Base-by-base conservation (phyloP, 805 yeast genomes). In the Ascoidea rubescens region DNA sequence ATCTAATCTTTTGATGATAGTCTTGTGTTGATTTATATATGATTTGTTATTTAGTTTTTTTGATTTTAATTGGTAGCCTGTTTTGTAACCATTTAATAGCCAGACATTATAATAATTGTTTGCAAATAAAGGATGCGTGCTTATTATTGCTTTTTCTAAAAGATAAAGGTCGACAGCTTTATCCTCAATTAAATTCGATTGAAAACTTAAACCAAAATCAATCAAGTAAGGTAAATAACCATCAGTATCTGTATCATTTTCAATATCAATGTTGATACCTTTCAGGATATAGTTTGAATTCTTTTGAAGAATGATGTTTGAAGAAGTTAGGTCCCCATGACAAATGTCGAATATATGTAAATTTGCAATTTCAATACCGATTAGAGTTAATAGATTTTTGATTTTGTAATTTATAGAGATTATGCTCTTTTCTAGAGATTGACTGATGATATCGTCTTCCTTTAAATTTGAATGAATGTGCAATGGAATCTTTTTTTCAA, bases 151-250 rank as follows among this genome's bases (percentile, higher is more conserved):
- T 60, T 98, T 72, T 66, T 93, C 99, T 55, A 93, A 67, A 8
- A 93, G 98, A 60, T 93, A 93, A 54, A 93, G 66, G 65, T 93
- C 99, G n/a, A 93, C 99, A 3, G 98, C 98, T 65, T 87, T 89
- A 61, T 91, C 98, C 60, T 93, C 99, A 0, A 85, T 76, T 55
- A 88, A 64, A 1, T 75, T 73, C 0, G 95, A 80, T 53, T 80
- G 80, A 10, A 89, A 79, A 1, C 95, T 85, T 17, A 93, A 71
- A 0, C 99, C 99, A 68, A 93, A 93, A 63, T 93, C 99, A 52
- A 93, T 93, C 57, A 93, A 66, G 42, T 71, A 77, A 0, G 95
- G 88, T 31, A 55, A 61, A 65, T 67, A 67, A 4, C 45, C 46
- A 17, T 53, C 53, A 10, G 43, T 10, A 37, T 37, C 14, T 2